phyloP scores from a whole-genome alignment of 345 rosid species.

The Eucalyptus regnans region DNA sequence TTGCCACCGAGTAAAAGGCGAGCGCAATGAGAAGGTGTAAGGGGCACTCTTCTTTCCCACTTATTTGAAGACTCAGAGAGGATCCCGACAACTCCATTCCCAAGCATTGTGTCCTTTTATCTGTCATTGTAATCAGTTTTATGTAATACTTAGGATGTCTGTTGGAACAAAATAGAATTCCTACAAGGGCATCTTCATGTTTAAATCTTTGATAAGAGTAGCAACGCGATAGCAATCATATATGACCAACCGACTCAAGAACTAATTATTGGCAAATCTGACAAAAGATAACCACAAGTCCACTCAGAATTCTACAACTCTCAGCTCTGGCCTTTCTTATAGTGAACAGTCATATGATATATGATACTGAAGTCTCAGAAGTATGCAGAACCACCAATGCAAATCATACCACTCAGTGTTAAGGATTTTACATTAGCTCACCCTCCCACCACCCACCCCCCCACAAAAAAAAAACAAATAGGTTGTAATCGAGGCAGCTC shows the following conservation, averaged over 20 bases:
- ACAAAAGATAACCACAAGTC: background rate
- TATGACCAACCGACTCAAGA: background rate
- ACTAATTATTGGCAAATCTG: background rate
- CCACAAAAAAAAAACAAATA: background rate
- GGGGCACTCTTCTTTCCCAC: conserved; percentile 91
- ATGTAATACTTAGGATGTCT: background rate
- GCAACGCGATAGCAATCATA: background rate
- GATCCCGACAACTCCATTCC: conserved; percentile 87
- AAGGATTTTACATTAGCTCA: background rate
- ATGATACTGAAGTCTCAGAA: background rate
- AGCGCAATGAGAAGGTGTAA: conserved; percentile 88
- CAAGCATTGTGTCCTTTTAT: conserved; percentile 30
- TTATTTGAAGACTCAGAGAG: conserved; percentile 68
- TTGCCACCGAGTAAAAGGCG: conserved; percentile 62
- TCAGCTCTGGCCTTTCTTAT: background rate
- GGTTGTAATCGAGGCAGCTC: background rate
- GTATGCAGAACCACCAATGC: background rate
- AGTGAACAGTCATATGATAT: background rate
- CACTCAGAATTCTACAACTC: background rate
- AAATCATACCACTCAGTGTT: background rate
- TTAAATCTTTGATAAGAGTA: background rate
- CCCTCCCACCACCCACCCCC: background rate
- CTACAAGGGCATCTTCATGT: background rate
- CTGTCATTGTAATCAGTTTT: background rate
- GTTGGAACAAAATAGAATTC: background rate